Conservation (phyloP, 2,329 filamentous ascomycete genomes). For the Colletotrichum sp. region DNA sequence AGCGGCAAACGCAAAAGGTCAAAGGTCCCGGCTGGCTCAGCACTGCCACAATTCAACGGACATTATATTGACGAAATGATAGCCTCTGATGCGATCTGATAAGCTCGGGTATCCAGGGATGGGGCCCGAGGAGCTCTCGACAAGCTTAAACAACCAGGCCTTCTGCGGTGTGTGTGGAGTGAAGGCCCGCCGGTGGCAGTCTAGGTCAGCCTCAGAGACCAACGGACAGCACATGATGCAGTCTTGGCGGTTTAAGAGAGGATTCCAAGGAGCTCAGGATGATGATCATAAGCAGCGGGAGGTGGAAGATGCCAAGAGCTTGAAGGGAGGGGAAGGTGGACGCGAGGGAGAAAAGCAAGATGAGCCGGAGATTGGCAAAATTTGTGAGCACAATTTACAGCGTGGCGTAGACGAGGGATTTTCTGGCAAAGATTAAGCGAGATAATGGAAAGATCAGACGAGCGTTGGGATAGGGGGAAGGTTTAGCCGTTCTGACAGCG, state of each 20-base stretch:
- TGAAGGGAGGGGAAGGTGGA: neutral
- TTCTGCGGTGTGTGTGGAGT: slow-evolving; percentile 5
- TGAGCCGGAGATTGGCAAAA: neutral
- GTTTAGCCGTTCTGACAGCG: slow-evolving; percentile 1
- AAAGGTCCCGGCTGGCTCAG: neutral
- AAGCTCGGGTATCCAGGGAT: neutral
- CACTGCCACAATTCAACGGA: slow-evolving; percentile 12
- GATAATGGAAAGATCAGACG: slow-evolving; percentile 1
- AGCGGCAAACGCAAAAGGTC: neutral
- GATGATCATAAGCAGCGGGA: neutral
- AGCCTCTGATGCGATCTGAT: slow-evolving; percentile 9
- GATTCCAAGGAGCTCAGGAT: neutral
- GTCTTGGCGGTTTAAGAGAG: slow-evolving; percentile 12
- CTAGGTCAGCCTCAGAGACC: slow-evolving; percentile 1
- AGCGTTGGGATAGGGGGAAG: neutral
- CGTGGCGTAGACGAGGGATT: neutral
- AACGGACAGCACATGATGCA: slow-evolving; percentile 12
- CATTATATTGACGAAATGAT: neutral
- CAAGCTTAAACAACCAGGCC: slow-evolving; percentile 11
- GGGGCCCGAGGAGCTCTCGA: neutral
- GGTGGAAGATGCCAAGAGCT: neutral
- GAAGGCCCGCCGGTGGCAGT: neutral
- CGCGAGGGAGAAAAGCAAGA: neutral
- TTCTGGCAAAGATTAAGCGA: slow-evolving; percentile 13
- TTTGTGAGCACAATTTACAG: neutral